A percentile compares a stretch with the other conserved stretches of the same genome.
Evolutionary conservation across 345 rosid species (phyloP).

Genomic region (Eucalyptus sp.): DNA sequence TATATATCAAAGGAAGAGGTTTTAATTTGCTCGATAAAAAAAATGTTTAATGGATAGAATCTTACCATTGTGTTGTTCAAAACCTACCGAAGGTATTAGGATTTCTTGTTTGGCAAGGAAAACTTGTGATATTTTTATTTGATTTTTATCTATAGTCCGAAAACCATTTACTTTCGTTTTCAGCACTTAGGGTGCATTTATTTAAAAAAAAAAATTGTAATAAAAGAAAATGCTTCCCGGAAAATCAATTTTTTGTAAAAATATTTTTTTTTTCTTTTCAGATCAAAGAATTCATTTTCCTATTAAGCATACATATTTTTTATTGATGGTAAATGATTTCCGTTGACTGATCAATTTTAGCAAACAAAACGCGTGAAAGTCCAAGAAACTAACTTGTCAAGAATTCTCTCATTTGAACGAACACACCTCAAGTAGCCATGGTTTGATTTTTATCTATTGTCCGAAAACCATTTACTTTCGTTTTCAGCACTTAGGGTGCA

Average conservation of each 20-base stretch:
- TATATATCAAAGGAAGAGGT: not conserved
- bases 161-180: too few relatives aligned
- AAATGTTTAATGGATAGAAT: not conserved
- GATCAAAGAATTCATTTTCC: not conserved
- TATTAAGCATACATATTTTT: too few relatives aligned
- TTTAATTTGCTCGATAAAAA: not conserved
- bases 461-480: too few relatives aligned
- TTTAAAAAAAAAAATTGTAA: not conserved
- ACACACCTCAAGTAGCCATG: not conserved
- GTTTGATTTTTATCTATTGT: too few relatives aligned
- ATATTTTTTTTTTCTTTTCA: not conserved
- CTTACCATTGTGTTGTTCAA: not conserved
- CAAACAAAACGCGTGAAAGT: not conserved
- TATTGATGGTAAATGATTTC: not conserved
- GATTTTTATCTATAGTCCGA: not conserved
- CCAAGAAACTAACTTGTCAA: rapidly evolving
- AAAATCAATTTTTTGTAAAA: too few relatives aligned
- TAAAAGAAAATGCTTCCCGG: not conserved
- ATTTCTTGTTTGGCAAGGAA: not conserved
- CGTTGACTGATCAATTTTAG: not conserved
- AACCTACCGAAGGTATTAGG: not conserved
- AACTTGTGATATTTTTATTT: not conserved
- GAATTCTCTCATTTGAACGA: not conserved
- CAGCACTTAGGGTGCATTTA: not conserved
- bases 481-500: too few relatives aligned